Percentiles rank a stretch among this genome's conserved stretches.
phyloP scores from a whole-genome alignment of 768 basidiomycete species.

The Termitomyces sp. region DNA sequence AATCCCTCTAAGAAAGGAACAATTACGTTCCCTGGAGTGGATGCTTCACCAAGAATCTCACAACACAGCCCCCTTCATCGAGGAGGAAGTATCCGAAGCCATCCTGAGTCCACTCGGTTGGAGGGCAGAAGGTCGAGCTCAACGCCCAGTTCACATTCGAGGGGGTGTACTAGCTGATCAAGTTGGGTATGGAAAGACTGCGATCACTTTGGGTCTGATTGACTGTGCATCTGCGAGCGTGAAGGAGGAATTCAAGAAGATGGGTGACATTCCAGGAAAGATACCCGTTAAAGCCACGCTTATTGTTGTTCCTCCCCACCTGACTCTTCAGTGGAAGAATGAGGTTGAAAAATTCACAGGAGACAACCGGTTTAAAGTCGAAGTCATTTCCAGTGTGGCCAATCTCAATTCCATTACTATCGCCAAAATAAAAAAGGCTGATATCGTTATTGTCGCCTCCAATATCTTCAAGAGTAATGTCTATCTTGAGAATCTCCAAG shows the following conservation, averaged over 20 bases:
- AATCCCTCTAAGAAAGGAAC: slow-evolving; percentile 71
- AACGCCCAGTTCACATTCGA: slow-evolving; percentile 65
- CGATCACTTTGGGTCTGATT: slow-evolving; percentile 87
- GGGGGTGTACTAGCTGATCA: slow-evolving; percentile 95
- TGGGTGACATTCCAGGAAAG: slow-evolving; percentile 49
- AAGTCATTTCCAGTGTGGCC: slow-evolving; percentile 60
- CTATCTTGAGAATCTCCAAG: slow-evolving; percentile 72
- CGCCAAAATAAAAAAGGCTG: slow-evolving; percentile 70
- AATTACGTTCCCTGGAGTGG: slow-evolving; percentile 88
- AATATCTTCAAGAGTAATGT: slow-evolving; percentile 77
- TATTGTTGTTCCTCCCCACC: slow-evolving; percentile 83
- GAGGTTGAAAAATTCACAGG: slow-evolving; percentile 78
- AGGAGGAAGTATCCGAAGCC: slow-evolving; percentile 93
- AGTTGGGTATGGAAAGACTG: slow-evolving; percentile 97
- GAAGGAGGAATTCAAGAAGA: slow-evolving; percentile 49
- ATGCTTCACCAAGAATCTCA: slow-evolving; percentile 77
- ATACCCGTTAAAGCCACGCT: slow-evolving; percentile 79
- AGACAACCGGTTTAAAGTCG: slow-evolving; percentile 51
- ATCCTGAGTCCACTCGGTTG: slow-evolving; percentile 82
- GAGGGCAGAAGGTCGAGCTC: slow-evolving; percentile 90
- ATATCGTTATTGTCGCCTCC: slow-evolving; percentile 82
- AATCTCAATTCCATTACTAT: slow-evolving; percentile 72
- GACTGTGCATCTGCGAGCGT: slow-evolving; percentile 60
- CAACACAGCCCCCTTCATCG: slow-evolving; percentile 68
- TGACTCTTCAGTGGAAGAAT: slow-evolving; percentile 85